A percentile compares a stretch with the other conserved stretches of the same genome.
Evolutionary conservation across 768 basidiomycete species (phyloP).

Genomic region (Tulasnella calospora): DNA sequence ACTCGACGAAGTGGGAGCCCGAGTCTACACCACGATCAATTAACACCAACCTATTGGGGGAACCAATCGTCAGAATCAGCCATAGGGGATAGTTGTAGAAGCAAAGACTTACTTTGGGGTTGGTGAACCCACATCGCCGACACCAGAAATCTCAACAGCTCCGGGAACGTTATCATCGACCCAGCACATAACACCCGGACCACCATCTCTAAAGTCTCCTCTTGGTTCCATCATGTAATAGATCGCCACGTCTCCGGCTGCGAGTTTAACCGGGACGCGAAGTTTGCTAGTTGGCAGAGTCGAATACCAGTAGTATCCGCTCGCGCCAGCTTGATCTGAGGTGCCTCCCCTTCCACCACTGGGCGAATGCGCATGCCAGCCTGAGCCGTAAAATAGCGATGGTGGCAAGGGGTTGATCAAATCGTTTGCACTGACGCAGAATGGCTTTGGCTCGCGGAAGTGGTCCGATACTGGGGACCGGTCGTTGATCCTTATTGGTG

Average conservation of each 20-base stretch:
- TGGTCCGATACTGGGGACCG: constrained; percentile 26
- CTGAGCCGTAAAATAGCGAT: constrained; percentile 86
- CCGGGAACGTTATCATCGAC: constrained; percentile 93
- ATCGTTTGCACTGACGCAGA: constrained; percentile 95
- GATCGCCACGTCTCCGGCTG: constrained; percentile 87
- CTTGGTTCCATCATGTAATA: constrained; percentile 76
- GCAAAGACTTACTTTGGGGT: constrained; percentile 57
- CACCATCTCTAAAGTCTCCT: constrained; percentile 42
- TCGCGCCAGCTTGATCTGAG: constrained; percentile 37
- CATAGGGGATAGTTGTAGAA: constrained; percentile 12
- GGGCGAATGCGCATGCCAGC: constrained; percentile 81
- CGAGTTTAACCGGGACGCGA: constrained; percentile 75
- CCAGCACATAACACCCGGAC: constrained; percentile 74
- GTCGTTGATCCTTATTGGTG: constrained; percentile 60
- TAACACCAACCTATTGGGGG: constrained; percentile 57
- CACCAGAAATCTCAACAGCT: constrained; percentile 70
- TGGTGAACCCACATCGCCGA: constrained; percentile 56
- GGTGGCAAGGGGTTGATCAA: constrained; percentile 95
- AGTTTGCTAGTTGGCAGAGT: constrained; percentile 75
- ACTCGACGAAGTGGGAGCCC: constrained; percentile 93
- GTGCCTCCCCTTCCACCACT: constrained; percentile 39
- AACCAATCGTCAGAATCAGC: constrained; percentile 22
- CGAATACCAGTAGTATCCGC: constrained; percentile 88
- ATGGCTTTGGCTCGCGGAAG: constrained; percentile 85
- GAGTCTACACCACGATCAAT: constrained; percentile 83